phyloP scores from a whole-genome alignment of 1,139 yeast species.

The Taiozyma onychis region DNA sequence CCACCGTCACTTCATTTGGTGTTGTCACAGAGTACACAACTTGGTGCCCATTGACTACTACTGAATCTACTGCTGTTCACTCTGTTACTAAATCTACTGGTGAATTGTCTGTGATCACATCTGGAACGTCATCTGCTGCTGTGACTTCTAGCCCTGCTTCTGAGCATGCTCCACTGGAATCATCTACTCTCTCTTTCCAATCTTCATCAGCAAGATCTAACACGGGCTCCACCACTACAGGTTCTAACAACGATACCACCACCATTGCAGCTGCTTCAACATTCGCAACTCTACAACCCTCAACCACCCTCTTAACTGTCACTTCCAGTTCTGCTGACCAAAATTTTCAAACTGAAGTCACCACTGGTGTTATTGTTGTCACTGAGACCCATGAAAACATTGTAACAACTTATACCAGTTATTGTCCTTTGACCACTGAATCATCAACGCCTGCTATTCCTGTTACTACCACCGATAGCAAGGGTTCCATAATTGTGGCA shows the following conservation, averaged over 20 bases:
- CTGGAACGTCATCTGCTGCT: background rate
- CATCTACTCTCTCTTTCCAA: background rate
- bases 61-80: constrained; percentile 29
- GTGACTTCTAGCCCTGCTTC: background rate
- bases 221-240: no score
- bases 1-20: constrained; percentile 20
- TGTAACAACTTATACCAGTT: constrained; percentile 4
- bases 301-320: constrained; percentile 13
- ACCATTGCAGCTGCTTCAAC: background rate
- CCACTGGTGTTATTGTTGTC: constrained; percentile 7
- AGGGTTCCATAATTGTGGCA: no score
- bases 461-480: no score
- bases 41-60: no score
- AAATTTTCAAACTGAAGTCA: constrained; percentile 8
- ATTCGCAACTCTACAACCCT: background rate
- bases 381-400: constrained; percentile 9
- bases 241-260: no score
- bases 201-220: background rate
- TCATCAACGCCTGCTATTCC: background rate
- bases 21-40: constrained; percentile 19
- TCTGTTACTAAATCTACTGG: constrained; percentile 13
- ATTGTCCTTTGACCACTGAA: no score
- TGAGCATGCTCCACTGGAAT: background rate
- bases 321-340: constrained; percentile 9
- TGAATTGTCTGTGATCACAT: background rate